Evolutionary conservation across 2,329 filamentous ascomycete species (phyloP).

Genomic region (Fusarium sp.): DNA sequence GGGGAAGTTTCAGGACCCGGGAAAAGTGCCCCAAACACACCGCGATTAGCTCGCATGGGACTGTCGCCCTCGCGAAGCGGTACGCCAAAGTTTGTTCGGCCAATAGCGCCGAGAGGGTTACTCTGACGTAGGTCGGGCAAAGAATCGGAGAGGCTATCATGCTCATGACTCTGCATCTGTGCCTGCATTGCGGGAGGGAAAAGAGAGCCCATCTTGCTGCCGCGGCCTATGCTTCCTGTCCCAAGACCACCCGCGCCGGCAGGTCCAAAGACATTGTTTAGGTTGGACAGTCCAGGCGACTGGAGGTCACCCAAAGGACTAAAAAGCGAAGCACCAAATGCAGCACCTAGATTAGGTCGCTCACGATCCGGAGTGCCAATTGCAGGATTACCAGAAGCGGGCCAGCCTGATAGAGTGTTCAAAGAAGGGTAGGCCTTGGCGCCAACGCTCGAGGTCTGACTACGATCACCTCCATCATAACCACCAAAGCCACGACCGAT

Average conservation of each 20-base stretch:
- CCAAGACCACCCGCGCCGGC: constrained; percentile 62
- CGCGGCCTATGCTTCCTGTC: constrained; percentile 75
- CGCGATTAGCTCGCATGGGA: constrained; percentile 64
- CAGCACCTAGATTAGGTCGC: constrained; percentile 62
- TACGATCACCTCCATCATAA: constrained; percentile 84
- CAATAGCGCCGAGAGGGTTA: constrained; percentile 74
- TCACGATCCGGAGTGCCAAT: constrained; percentile 75
- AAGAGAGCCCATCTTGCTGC: constrained; percentile 85
- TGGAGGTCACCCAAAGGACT: constrained; percentile 81
- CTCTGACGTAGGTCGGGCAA: constrained; percentile 68
- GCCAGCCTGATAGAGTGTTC: constrained; percentile 70
- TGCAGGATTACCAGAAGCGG: constrained; percentile 64
- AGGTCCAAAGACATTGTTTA: constrained; percentile 77
- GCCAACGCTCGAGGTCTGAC: constrained; percentile 89
- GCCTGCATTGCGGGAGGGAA: constrained; percentile 92
- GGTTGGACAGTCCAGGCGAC: constrained; percentile 74
- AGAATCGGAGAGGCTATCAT: constrained; percentile 67
- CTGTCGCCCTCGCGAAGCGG: constrained; percentile 67
- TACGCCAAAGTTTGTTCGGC: constrained; percentile 66
- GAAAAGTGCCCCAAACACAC: constrained; percentile 66
- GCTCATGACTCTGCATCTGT: constrained; percentile 82
- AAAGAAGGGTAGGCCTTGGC: constrained; percentile 75
- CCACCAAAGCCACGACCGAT: constrained; percentile 62
- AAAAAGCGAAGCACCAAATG: constrained; percentile 84
- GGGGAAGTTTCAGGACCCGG: constrained; percentile 49